phyloP scores from a whole-genome alignment of 257 asterid species.

The Fraxinus americana region DNA sequence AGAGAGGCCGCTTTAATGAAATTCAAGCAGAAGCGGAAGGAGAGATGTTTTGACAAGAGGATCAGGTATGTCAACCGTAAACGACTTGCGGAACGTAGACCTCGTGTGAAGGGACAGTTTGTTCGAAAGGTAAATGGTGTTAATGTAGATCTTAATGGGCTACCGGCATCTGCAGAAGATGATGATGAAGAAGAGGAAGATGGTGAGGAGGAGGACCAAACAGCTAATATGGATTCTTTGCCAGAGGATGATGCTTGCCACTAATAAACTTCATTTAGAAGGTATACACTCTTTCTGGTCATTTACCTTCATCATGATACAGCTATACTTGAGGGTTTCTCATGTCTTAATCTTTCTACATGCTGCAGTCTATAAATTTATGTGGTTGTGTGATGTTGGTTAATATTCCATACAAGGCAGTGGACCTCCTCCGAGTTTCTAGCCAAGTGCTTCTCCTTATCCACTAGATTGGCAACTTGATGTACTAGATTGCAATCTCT shows the following conservation, averaged over 20 bases:
- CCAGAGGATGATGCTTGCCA: not conserved
- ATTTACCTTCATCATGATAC: not conserved
- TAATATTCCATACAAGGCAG: conserved; percentile 3
- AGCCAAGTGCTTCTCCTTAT: conserved; percentile 1
- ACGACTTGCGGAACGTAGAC: conserved; percentile 91
- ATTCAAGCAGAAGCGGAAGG: conserved; percentile 91
- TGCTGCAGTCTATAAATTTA: conserved; percentile 1
- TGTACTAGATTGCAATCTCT: not conserved
- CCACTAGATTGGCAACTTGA: not conserved
- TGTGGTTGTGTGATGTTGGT: conserved; percentile 3
- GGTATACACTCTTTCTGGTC: not conserved
- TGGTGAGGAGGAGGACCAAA: not conserved
- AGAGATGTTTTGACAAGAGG: conserved; percentile 92
- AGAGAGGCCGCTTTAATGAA: conserved; percentile 92
- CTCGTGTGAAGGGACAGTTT: conserved; percentile 91
- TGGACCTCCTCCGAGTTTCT: not conserved
- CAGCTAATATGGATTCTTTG: not conserved
- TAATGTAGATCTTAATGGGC: conserved; percentile 79
- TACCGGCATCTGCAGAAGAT: conserved; percentile 66
- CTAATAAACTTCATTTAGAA: not conserved
- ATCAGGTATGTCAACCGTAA: conserved; percentile 88
- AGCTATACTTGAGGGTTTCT: not conserved
- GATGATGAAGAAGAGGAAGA: conserved; percentile 42
- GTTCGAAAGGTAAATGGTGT: conserved; percentile 84
- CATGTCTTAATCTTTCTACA: not conserved